Evolutionary conservation across 495 filamentous ascomycete species (phyloP).

Genomic region (Penicillium longicatenatum): DNA sequence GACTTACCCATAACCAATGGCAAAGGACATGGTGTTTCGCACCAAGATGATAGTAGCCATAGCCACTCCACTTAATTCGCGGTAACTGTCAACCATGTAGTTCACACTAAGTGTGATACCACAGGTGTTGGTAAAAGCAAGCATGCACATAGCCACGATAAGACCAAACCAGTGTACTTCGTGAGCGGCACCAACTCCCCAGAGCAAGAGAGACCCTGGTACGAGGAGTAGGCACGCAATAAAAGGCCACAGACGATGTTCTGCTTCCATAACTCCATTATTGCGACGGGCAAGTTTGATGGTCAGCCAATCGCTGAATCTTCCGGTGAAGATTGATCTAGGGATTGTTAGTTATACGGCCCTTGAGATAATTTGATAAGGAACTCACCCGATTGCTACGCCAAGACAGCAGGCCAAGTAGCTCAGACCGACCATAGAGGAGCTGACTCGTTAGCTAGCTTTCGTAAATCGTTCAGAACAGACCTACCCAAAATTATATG

Average conservation of each 20-base stretch:
- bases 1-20: constrained; percentile 55
- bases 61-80: constrained; percentile 62
- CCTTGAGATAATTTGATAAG: neutral
- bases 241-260: constrained; percentile 67
- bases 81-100: constrained; percentile 66
- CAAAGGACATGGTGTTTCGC: constrained; percentile 68
- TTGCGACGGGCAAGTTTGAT: constrained; percentile 61
- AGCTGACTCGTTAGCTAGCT: constrained; percentile 25
- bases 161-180: constrained; percentile 63
- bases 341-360: neutral
- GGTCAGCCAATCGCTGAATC: constrained; percentile 61
- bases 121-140: constrained; percentile 58
- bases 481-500: constrained; percentile 57
- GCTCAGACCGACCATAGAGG: constrained; percentile 63
- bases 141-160: constrained; percentile 61
- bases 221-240: constrained; percentile 53
- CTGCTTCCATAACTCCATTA: constrained; percentile 62
- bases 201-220: constrained; percentile 60
- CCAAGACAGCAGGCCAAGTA: constrained; percentile 63
- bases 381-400: constrained; percentile 46
- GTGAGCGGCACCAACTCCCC: constrained; percentile 69
- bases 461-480: neutral
- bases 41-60: constrained; percentile 66
- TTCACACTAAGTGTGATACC: constrained; percentile 61
- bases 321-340: constrained; percentile 51